Base-by-base conservation (phyloP, 495 filamentous ascomycete genomes). In the Umbilicaria muhlenbergii region DNA sequence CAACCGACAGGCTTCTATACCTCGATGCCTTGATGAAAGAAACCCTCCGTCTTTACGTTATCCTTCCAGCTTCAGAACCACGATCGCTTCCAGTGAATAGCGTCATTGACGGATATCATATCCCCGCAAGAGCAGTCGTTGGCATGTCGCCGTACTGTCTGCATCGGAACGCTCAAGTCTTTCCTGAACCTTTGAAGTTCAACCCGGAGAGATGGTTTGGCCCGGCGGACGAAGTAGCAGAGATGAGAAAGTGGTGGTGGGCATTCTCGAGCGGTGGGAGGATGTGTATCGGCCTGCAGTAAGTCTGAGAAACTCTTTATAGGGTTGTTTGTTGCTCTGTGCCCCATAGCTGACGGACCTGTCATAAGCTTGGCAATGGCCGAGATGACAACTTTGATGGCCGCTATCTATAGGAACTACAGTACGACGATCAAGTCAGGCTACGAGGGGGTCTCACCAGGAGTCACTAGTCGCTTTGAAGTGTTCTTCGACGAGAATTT, bases 161-260 rank as follows among this genome's bases (percentile, higher is more conserved):
- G 5, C 46, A 48, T 14, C 32, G 35, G n/a, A 39, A 48, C 15
- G 19, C 46, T 1, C 33, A 43, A 12, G 46, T 45, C 2, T 48
- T 44, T 33, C 36, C 19, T 1, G 18, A 48, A 3, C 41, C 46
- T 11, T 17, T 31, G 5, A 34, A 6, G 5, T 58, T 53, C 34
- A 46, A 53, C 19, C 55, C 52, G 0, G 55, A 58, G 11, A 21
- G 55, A 18, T 58, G 55, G 55, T 39, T 58, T 31, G 54, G 44
- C 14, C 38, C 38, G 19, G 43, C 48, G 18, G 8, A 10, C 3
- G 2, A 28, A 1, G 6, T 28, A 10, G 62, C 65, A 12, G 64
- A 72, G 46, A 68, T 64, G 36, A 69, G 68, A 48, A 65, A 63
- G 32, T 70, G 47, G 49, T 55, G 50, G 15, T 58, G 55, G 55